Conservation (phyloP, 1,284 basidiomycete species). For the Apiotrichum mycotoxinovorans region DNA sequence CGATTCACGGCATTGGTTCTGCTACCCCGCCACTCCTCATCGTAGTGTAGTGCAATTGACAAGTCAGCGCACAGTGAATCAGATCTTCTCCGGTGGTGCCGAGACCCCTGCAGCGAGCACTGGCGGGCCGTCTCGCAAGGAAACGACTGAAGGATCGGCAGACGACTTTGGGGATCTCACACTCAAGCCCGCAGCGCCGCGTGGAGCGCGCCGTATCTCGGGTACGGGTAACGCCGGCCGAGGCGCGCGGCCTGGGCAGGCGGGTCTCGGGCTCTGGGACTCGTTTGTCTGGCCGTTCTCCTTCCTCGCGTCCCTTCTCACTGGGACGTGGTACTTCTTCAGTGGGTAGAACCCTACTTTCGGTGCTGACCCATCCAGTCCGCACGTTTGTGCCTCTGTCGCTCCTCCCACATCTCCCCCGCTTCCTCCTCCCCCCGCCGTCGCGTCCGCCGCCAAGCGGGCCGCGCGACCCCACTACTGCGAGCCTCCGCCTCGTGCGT, state of each 20-base stretch:
- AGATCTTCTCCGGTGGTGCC: conserved; percentile 33
- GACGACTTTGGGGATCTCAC: conserved; percentile 12
- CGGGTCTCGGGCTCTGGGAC: conserved; percentile 19
- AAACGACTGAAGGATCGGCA: conserved; percentile 11
- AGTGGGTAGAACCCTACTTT: conserved; percentile 28
- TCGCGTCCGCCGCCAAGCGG: conserved; percentile 21
- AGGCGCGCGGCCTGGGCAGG: background rate
- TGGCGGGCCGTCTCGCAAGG: conserved; percentile 8
- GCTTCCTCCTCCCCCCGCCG: conserved; percentile 44
- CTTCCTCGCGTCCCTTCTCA: conserved; percentile 37
- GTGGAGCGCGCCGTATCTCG: conserved; percentile 18
- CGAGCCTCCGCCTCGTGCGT: conserved; percentile 34
- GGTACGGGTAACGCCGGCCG: conserved; percentile 17
- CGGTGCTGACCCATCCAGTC: conserved; percentile 22
- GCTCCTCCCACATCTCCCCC: conserved; percentile 42
- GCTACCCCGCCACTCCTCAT: too few species aligned
- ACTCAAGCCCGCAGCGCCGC: conserved; percentile 9
- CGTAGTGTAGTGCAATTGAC: background rate
- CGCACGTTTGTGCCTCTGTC: conserved; percentile 46
- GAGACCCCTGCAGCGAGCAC: background rate
- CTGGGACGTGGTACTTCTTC: conserved; percentile 47
- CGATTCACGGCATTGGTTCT: too few species aligned
- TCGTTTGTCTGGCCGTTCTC: conserved; percentile 37
- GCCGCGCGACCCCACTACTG: conserved; percentile 34
- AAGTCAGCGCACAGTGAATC: conserved; percentile 33